Base-by-base conservation (phyloP, 495 filamentous ascomycete species). In the Saxispiralis lemnorum region DNA sequence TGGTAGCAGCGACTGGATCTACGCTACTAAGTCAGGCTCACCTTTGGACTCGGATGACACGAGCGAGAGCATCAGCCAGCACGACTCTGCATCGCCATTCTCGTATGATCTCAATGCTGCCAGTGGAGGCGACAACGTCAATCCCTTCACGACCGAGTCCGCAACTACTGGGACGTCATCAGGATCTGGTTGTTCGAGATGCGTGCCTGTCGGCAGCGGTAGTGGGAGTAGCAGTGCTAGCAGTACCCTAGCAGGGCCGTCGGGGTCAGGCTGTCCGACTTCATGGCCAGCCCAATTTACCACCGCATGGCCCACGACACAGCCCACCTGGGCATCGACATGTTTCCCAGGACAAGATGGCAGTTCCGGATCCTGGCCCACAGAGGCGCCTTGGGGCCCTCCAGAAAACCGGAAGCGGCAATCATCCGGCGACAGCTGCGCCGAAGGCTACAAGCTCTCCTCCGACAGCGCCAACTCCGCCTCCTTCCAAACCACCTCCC, bases 1-100 rank as follows among this genome's bases (percentile, higher is more conserved):
- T 21, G 55, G 64, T 1, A 56, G 51, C 6, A 67, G 69, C 15
- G 51, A 59, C 11, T 88, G 80, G 73, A 79, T 93, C 48, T 78
- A 67, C 53, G 78, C 77, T 1, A 67, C 68, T 56, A 74, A 73
- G 42, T 51, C 57, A 11, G 79, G 84, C 4, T 54, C 58, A 0
- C 49, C 77, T 1, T 52, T 88, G 36, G 63, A 70, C 30, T 71
- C 73, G 10, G 63, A 68, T 10, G 66, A 65, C 41, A 34, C 51
- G 2, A 58, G 56, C 6, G 71, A 68, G 0, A 43, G 38, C 12
- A 75, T 92, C 44, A 24, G 33, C 7, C 63, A 75, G 44, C 85
- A 93, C 56, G 69, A 75, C 49, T 57, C 51, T 16, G 57, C 65
- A 18, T 63, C 66, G 0, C 34, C 46, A n/a, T 81, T 79, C 53